Percentiles rank a stretch among this genome's conserved stretches.
Conservation (phyloP, 1,284 basidiomycete species). For the Neolentinus lepideus region DNA sequence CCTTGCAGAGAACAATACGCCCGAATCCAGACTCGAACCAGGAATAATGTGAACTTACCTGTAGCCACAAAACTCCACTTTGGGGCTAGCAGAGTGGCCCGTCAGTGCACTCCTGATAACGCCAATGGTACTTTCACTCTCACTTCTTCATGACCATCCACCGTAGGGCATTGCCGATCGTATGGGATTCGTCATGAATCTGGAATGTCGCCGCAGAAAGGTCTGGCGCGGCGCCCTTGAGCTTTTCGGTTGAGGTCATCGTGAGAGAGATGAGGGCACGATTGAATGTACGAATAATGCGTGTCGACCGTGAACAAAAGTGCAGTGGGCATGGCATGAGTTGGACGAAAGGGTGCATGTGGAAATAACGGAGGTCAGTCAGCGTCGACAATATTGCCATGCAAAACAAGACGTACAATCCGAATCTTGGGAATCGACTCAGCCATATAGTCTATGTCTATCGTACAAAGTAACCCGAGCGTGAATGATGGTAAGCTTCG, state of each 20-base stretch:
- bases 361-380: neutral
- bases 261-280: no score
- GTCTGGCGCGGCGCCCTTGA: slow-evolving; percentile 75
- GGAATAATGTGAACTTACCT: slow-evolving; percentile 44
- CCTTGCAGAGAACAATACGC: neutral
- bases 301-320: no score
- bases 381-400: neutral
- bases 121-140: slow-evolving; percentile 22
- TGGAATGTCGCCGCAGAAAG: slow-evolving; percentile 90
- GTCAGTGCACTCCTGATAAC: slow-evolving; percentile 1
- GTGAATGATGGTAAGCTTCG: no score
- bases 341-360: no score
- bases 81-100: slow-evolving; percentile 55
- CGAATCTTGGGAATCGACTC: no score
- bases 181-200: slow-evolving; percentile 92
- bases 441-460: no score
- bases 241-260: slow-evolving; percentile 26
- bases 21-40: neutral
- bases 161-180: slow-evolving; percentile 87
- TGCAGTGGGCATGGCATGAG: no score
- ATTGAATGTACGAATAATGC: no score
- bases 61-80: slow-evolving; percentile 98
- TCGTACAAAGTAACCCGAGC: no score
- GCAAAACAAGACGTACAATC: neutral
- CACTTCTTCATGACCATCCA: slow-evolving; percentile 99